A percentile compares a stretch with the other conserved stretches of the same genome.
phyloP scores from a whole-genome alignment of 805 yeast species.

The Cyberlindnera bimundalis region DNA sequence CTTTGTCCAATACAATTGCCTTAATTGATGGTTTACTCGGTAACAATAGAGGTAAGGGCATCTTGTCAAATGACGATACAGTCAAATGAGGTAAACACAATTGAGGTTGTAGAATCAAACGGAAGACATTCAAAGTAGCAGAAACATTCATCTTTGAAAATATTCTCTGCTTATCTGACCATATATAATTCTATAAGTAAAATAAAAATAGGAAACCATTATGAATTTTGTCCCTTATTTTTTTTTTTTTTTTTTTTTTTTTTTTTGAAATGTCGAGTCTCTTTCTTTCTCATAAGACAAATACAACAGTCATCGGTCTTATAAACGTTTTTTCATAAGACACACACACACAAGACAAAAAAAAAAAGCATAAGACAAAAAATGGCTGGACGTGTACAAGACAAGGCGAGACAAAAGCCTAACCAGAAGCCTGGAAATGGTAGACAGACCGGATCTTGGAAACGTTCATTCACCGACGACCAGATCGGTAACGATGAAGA shows the following conservation, averaged over 20 bases:
- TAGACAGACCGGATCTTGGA: slow-evolving; percentile 16
- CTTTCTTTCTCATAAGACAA: too few relatives aligned
- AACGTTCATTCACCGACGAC: slow-evolving; percentile 17
- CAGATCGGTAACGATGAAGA: slow-evolving; percentile 21
- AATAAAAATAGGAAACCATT: background rate
- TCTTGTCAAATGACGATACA: slow-evolving; percentile 53
- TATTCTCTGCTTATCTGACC: too few relatives aligned
- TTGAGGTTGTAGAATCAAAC: slow-evolving; percentile 60
- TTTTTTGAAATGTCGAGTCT: background rate
- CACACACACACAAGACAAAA: too few relatives aligned
- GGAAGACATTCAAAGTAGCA: slow-evolving; percentile 67
- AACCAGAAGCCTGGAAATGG: background rate
- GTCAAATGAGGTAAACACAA: slow-evolving; percentile 63
- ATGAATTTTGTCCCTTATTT: background rate
- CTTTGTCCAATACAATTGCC: slow-evolving; percentile 88
- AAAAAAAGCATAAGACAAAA: background rate
- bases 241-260: background rate
- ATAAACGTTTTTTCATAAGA: too few relatives aligned
- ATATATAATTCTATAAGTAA: too few relatives aligned
- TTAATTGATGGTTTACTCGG: slow-evolving; percentile 40
- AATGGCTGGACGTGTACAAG: slow-evolving; percentile 9
- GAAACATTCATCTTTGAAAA: slow-evolving; percentile 69
- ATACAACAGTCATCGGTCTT: too few relatives aligned
- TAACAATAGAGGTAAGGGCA: slow-evolving; percentile 47
- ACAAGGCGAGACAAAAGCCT: slow-evolving; percentile 14